These are phyloP conservation scores for Barnettozyma botsteinii DNA, from an alignment of 805 yeast species.

Conservation along the genomic window DNA sequence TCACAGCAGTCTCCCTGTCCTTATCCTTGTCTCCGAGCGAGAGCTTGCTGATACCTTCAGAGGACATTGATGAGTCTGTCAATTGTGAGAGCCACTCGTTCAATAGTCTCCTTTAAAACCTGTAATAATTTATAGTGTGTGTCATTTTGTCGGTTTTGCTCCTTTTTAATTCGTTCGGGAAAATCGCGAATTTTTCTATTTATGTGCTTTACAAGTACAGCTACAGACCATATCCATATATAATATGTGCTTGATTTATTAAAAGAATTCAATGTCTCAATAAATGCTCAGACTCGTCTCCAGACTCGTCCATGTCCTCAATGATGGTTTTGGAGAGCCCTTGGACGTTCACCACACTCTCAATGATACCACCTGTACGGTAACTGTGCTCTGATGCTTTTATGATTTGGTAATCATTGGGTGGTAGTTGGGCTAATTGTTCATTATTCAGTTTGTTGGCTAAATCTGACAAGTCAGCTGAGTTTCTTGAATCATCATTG, in stretches of 20 bases:
- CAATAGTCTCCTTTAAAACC: too few relatives aligned
- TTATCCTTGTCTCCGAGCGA: slow-evolving; percentile 4
- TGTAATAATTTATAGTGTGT: too few relatives aligned
- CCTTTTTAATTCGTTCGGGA: slow-evolving; percentile 12
- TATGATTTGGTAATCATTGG: not conserved
- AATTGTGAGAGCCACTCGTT: too few relatives aligned
- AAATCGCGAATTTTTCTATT: slow-evolving; percentile 5
- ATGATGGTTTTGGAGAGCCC: slow-evolving; percentile 86
- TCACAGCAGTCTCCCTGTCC: not conserved
- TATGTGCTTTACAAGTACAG: not conserved
- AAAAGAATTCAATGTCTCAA: not conserved
- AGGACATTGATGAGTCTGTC: slow-evolving; percentile 1
- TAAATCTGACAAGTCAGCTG: slow-evolving; percentile 18
- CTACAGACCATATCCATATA: too few relatives aligned
- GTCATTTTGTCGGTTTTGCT: slow-evolving; percentile 8
- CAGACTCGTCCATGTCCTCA: slow-evolving; percentile 48
- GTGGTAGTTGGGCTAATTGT: not conserved
- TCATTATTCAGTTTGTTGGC: slow-evolving; percentile 3
- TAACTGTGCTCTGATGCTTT: slow-evolving; percentile 18
- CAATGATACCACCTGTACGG: slow-evolving; percentile 50
- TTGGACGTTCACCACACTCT: slow-evolving; percentile 73
- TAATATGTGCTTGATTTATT: too few relatives aligned
- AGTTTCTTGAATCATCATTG: slow-evolving; percentile 7
- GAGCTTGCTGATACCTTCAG: slow-evolving; percentile 7
- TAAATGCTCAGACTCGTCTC: not conserved